A percentile compares a stretch with the other conserved stretches of the same genome.
These are phyloP conservation scores for Azolla pinnata DNA, from an alignment of 75 land plant genomes.

Conservation along the genomic window DNA sequence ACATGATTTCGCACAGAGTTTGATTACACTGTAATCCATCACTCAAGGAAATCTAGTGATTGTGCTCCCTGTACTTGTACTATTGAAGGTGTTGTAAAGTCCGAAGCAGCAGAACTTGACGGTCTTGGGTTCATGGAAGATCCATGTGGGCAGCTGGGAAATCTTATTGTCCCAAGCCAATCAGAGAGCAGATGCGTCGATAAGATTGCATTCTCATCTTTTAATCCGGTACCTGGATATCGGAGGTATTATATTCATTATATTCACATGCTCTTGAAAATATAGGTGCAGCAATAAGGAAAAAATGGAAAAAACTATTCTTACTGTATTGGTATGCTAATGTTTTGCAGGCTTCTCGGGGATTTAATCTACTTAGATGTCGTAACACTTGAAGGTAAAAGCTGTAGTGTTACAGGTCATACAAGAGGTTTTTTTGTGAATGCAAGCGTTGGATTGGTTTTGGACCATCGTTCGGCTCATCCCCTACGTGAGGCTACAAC, in stretches of 20 bases:
- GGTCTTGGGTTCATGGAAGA: constrained; percentile 93
- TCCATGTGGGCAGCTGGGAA: constrained; percentile 48
- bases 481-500: constrained; percentile 53
- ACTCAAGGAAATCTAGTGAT: no score
- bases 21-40: no score
- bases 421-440: constrained; percentile 75
- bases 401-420: constrained; percentile 74
- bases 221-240: constrained; percentile 91
- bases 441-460: constrained; percentile 48
- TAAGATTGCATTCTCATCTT: constrained; percentile 86
- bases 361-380: constrained; percentile 89
- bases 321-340: no score
- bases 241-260: constrained; percentile 67
- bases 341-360: constrained; percentile 72
- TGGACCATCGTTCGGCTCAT: constrained; percentile 62
- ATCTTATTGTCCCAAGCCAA: constrained; percentile 39
- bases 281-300: no score
- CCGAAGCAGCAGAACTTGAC: constrained; percentile 68
- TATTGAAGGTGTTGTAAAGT: no score
- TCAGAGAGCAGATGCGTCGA: constrained; percentile 72
- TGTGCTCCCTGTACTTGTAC: no score
- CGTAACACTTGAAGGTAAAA: constrained; percentile 61
- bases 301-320: no score
- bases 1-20: no score
- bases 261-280: no score